phyloP scores from a whole-genome alignment of 768 basidiomycete genomes.

The Collybia sordida region DNA sequence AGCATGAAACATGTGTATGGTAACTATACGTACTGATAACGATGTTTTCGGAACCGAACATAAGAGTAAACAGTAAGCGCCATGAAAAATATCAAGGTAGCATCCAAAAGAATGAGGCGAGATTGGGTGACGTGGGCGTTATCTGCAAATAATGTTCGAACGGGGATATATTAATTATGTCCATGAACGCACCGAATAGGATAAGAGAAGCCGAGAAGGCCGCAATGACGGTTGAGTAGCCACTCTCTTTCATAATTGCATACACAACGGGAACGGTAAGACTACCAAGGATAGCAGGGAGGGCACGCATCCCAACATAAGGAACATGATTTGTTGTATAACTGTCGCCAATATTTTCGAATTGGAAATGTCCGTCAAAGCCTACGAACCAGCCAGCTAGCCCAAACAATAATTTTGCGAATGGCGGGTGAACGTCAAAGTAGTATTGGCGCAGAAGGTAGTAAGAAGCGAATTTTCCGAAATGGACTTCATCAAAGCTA shows the following conservation, averaged over 20 bases:
- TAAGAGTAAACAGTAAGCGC: conserved; percentile 90
- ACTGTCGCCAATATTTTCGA: conserved; percentile 94
- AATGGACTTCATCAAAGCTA: conserved; percentile 98
- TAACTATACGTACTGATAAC: conserved; percentile 64
- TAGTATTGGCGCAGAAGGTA: conserved; percentile 95
- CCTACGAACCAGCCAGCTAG: conserved; percentile 96
- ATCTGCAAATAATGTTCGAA: conserved; percentile 47
- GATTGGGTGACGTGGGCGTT: conserved; percentile 96
- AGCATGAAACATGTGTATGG: background rate
- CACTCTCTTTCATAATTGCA: conserved; percentile 97
- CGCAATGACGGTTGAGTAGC: conserved; percentile 88
- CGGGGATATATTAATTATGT: background rate
- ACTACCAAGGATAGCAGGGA: conserved; percentile 90
- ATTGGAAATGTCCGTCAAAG: conserved; percentile 91
- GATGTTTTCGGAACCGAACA: conserved; percentile 90
- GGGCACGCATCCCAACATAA: conserved; percentile 89
- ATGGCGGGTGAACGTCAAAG: conserved; percentile 98
- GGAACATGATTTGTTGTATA: conserved; percentile 87
- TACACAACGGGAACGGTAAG: conserved; percentile 91
- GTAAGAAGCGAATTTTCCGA: conserved; percentile 96
- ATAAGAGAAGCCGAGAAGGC: conserved; percentile 87
- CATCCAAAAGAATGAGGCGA: conserved; percentile 95
- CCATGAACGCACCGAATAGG: conserved; percentile 71
- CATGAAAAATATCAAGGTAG: conserved; percentile 94
- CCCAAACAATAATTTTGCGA: conserved; percentile 93